phyloP scores from a whole-genome alignment of 2,329 filamentous ascomycete genomes.

The Dactylellina drechsleri region DNA sequence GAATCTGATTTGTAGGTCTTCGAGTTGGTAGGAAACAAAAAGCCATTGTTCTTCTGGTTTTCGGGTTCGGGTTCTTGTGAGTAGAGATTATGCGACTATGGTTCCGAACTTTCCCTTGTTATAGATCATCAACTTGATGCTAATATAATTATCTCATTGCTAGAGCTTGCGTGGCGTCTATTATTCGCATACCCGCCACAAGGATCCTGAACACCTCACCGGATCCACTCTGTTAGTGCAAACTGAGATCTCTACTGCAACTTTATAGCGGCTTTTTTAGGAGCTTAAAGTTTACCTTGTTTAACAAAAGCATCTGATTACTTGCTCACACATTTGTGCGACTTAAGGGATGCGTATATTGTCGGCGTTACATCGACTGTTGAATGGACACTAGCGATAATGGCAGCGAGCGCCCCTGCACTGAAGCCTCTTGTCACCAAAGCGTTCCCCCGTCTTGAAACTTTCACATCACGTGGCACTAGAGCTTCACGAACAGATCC shows the following conservation, averaged over 20 bases:
- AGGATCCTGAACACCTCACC: conserved; percentile 27
- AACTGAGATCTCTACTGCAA: background rate
- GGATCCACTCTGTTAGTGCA: conserved; percentile 32
- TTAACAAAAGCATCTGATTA: background rate
- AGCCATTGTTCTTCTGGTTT: conserved; percentile 17
- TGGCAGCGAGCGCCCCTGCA: conserved; percentile 43
- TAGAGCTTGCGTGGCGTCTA: conserved; percentile 38
- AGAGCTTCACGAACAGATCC: background rate
- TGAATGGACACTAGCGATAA: conserved; percentile 30
- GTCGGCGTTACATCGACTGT: conserved; percentile 29
- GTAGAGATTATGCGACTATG: background rate
- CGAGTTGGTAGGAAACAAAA: conserved; percentile 23
- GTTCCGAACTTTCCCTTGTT: background rate
- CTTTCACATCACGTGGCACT: too few species aligned
- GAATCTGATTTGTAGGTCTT: conserved; percentile 15
- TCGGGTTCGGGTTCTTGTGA: conserved; percentile 30
- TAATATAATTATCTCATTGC: background rate
- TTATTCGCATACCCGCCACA: conserved; percentile 30
- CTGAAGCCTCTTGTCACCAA: conserved; percentile 28
- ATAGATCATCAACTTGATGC: background rate
- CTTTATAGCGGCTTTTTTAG: too few species aligned
- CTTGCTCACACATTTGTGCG: background rate
- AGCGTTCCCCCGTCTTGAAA: conserved; percentile 2
- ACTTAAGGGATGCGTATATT: conserved; percentile 29
- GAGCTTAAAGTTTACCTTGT: too few species aligned